Percentiles rank a stretch among this genome's conserved stretches.
Conservation (phyloP, 345 rosid genomes). For the Populus alba region DNA sequence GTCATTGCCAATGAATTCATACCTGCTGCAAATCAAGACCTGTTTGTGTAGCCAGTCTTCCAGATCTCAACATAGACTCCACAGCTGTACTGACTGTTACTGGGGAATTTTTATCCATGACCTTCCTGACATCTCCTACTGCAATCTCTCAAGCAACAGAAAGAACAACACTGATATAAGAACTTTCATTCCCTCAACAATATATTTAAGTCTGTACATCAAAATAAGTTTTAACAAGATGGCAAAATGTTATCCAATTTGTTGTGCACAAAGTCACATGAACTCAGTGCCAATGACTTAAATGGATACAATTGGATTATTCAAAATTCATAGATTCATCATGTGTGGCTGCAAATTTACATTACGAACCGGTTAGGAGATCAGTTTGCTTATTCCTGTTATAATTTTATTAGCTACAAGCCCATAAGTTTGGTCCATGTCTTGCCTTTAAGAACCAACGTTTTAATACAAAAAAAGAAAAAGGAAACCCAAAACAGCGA, state of each 20-base stretch:
- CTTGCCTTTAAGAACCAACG: neutral
- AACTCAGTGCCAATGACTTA: neutral
- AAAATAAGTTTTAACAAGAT: too few species aligned
- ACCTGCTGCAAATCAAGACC: slow-evolving; percentile 96
- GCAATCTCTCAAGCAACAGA: slow-evolving; percentile 29
- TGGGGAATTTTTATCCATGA: slow-evolving; percentile 52
- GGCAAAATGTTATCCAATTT: too few species aligned
- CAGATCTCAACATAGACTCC: slow-evolving; percentile 75
- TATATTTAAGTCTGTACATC: too few species aligned
- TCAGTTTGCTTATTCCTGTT: neutral
- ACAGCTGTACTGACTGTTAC: slow-evolving; percentile 51
- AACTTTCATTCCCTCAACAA: neutral
- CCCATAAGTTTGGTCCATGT: too few species aligned
- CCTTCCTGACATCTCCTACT: slow-evolving; percentile 69
- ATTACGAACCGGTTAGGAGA: neutral
- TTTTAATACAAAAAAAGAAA: neutral
- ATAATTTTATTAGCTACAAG: neutral
- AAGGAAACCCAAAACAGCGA: neutral
- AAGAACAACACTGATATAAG: neutral
- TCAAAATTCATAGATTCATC: neutral
- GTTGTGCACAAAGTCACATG: neutral
- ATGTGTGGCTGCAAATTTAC: neutral
- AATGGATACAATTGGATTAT: neutral
- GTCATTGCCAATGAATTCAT: neutral
- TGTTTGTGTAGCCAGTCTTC: slow-evolving; percentile 65